Evolutionary conservation across 1,284 basidiomycete genomes (phyloP), one percentile per base, ranked within the genome.

Genomic region (Tausonia pullulans): DNA sequence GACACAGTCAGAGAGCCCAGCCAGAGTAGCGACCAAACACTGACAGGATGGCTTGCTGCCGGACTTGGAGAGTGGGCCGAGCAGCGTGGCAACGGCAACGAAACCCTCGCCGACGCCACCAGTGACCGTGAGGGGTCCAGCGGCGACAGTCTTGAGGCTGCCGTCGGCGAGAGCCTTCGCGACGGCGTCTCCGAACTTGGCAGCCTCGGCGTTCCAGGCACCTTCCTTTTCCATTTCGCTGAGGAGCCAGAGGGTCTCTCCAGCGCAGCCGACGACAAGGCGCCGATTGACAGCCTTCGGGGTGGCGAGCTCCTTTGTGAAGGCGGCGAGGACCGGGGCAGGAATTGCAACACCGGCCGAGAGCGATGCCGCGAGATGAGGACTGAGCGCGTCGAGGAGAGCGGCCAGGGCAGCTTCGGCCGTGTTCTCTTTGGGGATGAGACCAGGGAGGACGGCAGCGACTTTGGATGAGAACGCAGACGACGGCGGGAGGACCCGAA

Each of bases 21-120:
- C 16, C n/a, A 4, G 9, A 9, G 27, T 27, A 16, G 41, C 6
- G 27, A 40, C 8, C 11, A 44, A 11, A 52, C 2, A 57, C 70
- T 44, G 9, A 68, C 68, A 58, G 49, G 71, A 66, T 52, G 66
- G 66, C 60, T 66, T 65, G 54, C 61, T 61, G 46, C 61, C 58
- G 61, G 67, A 69, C 60, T 58, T 60, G 11, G 67, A 64, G 48
- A 87, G 72, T 0, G 84, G 83, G 0, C 87, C 85, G 13, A 91
- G 78, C 4, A 90, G 76, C 3, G 86, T 76, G 0, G 89, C 83
- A 27, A 85, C 73, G 0, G 87, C 84, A 9, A 92, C 81, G 72
- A 92, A 95, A 0, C 88, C 91, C 71, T 95, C 92, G 46, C 91
- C 73, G 40, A 87, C 84, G 0, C 87, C 86, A 0, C 81, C 82